phyloP scores from a whole-genome alignment of 495 filamentous ascomycete genomes.

The Penicillium canescens region DNA sequence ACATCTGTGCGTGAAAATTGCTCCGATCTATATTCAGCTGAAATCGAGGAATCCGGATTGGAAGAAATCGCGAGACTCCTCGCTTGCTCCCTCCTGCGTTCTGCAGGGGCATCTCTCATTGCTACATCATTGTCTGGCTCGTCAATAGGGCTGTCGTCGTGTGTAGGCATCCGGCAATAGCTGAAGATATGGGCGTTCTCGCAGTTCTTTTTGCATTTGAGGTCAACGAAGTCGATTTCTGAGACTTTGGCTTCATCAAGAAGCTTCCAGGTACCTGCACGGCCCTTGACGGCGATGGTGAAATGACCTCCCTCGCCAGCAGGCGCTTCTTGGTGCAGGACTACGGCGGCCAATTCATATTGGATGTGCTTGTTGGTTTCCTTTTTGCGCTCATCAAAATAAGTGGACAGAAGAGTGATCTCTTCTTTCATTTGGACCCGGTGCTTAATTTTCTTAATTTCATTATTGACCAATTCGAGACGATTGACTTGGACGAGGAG shows the following conservation, averaged over 20 bases:
- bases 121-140: not conserved
- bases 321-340: conserved; percentile 23
- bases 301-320: conserved; percentile 29
- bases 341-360: conserved; percentile 31
- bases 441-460: not conserved
- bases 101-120: not conserved
- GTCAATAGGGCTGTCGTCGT: not conserved
- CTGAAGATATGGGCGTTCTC: conserved; percentile 19
- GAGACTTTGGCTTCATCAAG: conserved; percentile 21
- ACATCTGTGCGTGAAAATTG: too few relatives aligned
- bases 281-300: conserved; percentile 21
- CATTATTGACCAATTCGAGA: not conserved
- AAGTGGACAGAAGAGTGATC: not conserved
- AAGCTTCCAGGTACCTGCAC: conserved; percentile 22
- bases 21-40: too few relatives aligned
- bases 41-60: too few relatives aligned
- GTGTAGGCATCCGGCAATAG: conserved; percentile 20
- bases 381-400: conserved; percentile 1
- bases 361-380: not conserved
- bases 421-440: not conserved
- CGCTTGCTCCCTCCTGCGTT: conserved; percentile 1
- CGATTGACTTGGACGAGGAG: conserved; percentile 18
- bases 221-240: not conserved
- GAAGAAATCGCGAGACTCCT: too few relatives aligned
- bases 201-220: not conserved